Conservation (phyloP, 805 yeast genomes). For the Myxozyma udenii region DNA sequence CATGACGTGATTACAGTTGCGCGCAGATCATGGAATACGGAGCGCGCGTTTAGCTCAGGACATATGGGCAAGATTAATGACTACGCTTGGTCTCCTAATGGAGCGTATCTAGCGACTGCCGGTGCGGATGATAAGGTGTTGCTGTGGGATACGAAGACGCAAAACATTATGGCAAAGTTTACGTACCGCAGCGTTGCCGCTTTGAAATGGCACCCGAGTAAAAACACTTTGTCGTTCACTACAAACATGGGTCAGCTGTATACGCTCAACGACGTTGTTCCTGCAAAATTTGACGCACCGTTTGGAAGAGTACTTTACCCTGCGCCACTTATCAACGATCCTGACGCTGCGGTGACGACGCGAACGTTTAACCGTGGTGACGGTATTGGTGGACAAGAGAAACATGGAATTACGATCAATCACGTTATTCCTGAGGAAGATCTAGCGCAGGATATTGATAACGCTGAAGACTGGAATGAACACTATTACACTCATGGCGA, state of each 20-base stretch:
- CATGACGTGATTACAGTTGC: slow-evolving; percentile 37
- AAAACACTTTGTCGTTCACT: slow-evolving; percentile 36
- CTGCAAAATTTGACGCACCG: slow-evolving; percentile 30
- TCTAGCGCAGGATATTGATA: slow-evolving; percentile 25
- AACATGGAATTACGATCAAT: not conserved
- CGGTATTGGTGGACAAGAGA: not conserved
- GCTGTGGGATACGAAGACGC: slow-evolving; percentile 53
- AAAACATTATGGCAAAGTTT: slow-evolving; percentile 36
- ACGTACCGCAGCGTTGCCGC: slow-evolving; percentile 40
- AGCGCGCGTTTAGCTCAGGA: slow-evolving; percentile 30
- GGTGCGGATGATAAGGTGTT: slow-evolving; percentile 51
- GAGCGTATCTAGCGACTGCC: slow-evolving; percentile 57
- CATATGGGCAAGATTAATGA: slow-evolving; percentile 45
- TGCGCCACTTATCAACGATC: slow-evolving; percentile 35
- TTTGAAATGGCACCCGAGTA: slow-evolving; percentile 44
- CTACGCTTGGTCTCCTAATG: slow-evolving; percentile 60
- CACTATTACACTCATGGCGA: slow-evolving; percentile 64
- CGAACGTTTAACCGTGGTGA: not conserved
- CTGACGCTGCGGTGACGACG: slow-evolving; percentile 33
- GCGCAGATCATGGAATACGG: slow-evolving; percentile 33
- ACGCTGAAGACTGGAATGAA: slow-evolving; percentile 35
- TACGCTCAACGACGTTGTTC: slow-evolving; percentile 30
- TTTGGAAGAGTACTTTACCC: slow-evolving; percentile 30
- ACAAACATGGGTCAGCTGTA: slow-evolving; percentile 38
- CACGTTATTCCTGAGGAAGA: slow-evolving; percentile 33